phyloP scores from a whole-genome alignment of 1,284 basidiomycete genomes.

The Tausonia pullulans region DNA sequence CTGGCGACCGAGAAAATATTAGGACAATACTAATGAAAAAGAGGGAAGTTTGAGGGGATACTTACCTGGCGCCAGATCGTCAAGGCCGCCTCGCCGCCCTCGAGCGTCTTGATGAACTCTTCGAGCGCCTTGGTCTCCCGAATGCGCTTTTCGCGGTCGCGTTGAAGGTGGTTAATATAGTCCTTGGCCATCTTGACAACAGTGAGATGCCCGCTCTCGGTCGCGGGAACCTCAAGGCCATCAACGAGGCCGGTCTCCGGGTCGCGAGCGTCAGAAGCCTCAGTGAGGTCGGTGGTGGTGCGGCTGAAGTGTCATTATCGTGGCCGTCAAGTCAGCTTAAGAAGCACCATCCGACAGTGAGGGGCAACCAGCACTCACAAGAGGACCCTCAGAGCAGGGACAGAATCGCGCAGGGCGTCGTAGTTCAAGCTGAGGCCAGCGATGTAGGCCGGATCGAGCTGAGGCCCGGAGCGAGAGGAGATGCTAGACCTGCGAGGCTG shows the following conservation, averaged over 20 bases:
- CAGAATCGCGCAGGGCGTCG: not conserved
- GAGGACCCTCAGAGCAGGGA: not conserved
- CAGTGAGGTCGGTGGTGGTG: not conserved
- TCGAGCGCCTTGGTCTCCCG: not conserved
- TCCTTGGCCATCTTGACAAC: not conserved
- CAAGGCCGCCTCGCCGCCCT: not conserved
- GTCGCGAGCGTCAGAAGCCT: not conserved
- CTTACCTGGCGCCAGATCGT: not conserved
- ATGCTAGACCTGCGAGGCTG: no score
- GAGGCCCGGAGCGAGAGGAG: no score
- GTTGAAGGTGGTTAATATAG: not conserved
- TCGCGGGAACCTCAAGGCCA: not conserved
- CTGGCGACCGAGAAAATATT: not conserved
- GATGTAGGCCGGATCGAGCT: not conserved
- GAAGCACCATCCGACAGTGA: no score
- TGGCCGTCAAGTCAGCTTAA: no score
- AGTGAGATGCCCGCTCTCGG: not conserved
- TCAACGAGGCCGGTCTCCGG: not conserved
- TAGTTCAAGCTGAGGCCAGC: not conserved
- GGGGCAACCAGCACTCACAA: not conserved
- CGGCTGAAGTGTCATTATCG: not conserved
- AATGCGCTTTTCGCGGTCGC: not conserved
- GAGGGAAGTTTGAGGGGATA: not conserved
- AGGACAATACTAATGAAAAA: not conserved
- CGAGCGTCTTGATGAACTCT: not conserved